Percentiles rank a stretch among this genome's conserved stretches.
Evolutionary conservation across 345 rosid genomes (phyloP).

Genomic region (Kandelia obovata): DNA sequence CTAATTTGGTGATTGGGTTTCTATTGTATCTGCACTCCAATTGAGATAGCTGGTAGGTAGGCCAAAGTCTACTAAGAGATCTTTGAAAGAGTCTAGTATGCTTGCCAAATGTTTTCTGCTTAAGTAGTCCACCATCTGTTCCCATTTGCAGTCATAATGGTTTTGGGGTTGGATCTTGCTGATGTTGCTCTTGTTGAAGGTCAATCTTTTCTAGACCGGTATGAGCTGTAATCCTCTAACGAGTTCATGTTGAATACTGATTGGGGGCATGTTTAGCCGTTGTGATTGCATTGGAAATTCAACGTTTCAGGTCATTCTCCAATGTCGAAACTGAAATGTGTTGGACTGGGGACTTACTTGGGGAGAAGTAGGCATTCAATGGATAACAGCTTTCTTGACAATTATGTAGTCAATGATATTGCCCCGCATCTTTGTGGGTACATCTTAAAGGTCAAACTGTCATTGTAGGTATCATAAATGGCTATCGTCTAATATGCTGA

Average conservation of each 20-base stretch:
- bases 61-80: too few species aligned
- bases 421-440: background rate
- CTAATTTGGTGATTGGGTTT: too few species aligned
- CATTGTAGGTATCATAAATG: conserved; percentile 1
- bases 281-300: background rate
- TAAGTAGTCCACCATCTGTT: too few species aligned
- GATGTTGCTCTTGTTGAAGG: too few species aligned
- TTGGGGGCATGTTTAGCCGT: background rate
- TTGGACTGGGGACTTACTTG: background rate
- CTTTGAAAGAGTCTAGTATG: too few species aligned
- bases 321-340: background rate
- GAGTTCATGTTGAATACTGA: background rate
- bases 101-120: too few species aligned
- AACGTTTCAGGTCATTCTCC: background rate
- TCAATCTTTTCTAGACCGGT: too few species aligned
- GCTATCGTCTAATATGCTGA: background rate
- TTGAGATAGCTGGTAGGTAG: too few species aligned
- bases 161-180: too few species aligned
- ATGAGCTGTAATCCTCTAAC: background rate
- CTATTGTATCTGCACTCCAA: too few species aligned
- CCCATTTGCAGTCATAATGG: too few species aligned
- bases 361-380: background rate
- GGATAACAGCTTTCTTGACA: background rate
- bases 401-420: background rate
- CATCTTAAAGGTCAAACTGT: background rate